phyloP scores from a whole-genome alignment of 148 eudicot genomes.

The Oxyria digyna region DNA sequence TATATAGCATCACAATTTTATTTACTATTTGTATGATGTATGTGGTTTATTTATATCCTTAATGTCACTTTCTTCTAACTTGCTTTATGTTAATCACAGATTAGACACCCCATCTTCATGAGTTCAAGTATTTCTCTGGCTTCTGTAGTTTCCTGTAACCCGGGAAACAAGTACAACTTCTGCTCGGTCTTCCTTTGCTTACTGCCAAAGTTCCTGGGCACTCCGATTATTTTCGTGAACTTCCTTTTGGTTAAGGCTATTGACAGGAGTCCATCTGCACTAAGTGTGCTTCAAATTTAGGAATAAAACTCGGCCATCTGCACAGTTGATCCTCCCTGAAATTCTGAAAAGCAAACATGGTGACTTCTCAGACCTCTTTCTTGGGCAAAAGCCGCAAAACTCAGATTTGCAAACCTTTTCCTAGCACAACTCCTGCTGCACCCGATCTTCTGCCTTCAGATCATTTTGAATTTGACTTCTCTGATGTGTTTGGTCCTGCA shows the following conservation, averaged over 20 bases:
- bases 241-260: conserved; percentile 45
- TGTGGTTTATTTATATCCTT: not conserved
- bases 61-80: not conserved
- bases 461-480: conserved; percentile 55
- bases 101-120: conserved; percentile 68
- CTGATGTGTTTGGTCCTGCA: conserved; percentile 75
- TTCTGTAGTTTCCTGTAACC: conserved; percentile 79
- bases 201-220: conserved; percentile 46
- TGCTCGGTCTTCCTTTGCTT: conserved; percentile 54
- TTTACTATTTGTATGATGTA: not conserved
- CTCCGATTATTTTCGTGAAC: conserved; percentile 29
- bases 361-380: conserved; percentile 47
- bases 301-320: conserved; percentile 25
- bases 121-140: conserved; percentile 51
- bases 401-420: conserved; percentile 29
- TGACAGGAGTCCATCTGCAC: conserved; percentile 35
- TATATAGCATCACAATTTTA: not conserved
- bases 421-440: conserved; percentile 21
- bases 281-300: conserved; percentile 24
- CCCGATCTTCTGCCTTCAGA: conserved; percentile 44
- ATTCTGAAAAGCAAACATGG: conserved; percentile 38
- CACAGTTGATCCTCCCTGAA: conserved; percentile 13
- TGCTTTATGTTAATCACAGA: conserved; percentile 26
- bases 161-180: conserved; percentile 83
- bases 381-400: conserved; percentile 14